Conservation (phyloP, 2,329 filamentous ascomycete genomes). For the Fusarium veterinarium region DNA sequence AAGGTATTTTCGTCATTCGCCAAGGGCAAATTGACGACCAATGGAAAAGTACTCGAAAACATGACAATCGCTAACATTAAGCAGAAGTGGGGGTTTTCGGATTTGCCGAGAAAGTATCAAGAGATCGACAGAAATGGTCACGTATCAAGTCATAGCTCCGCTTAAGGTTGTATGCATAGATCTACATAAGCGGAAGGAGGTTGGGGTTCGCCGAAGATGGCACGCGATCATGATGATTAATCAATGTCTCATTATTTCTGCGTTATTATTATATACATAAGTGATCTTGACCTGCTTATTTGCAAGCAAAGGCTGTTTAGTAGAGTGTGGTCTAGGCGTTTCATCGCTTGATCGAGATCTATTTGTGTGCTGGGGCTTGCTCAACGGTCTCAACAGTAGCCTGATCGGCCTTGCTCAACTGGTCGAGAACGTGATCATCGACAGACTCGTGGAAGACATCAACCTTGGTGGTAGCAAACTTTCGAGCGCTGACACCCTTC, state of each 20-base stretch:
- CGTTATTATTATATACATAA: not conserved
- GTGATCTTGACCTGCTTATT: not conserved
- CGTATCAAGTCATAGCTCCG: not conserved
- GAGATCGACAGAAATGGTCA: not conserved
- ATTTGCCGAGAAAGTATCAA: not conserved
- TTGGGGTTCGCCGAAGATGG: fast-evolving
- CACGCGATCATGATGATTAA: not conserved
- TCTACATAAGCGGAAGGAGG: not conserved
- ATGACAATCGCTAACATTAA: fast-evolving
- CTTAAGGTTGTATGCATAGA: not conserved
- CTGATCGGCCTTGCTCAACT: constrained; percentile 54
- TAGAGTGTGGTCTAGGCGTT: not conserved
- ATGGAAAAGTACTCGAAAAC: too few species aligned
- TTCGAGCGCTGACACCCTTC: constrained; percentile 74
- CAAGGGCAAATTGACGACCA: too few species aligned
- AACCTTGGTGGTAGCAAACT: constrained; percentile 73
- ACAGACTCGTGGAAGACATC: constrained; percentile 66
- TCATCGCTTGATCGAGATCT: too few species aligned
- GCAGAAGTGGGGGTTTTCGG: not conserved
- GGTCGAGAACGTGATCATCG: constrained; percentile 59
- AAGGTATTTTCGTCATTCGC: too few species aligned
- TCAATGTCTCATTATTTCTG: constrained; percentile 12
- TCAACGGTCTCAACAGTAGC: constrained; percentile 20
- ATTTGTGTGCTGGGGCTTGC: not conserved
- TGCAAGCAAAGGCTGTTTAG: not conserved